Evolutionary conservation across 345 rosid species (phyloP).

Genomic region (Luvunga scandens): DNA sequence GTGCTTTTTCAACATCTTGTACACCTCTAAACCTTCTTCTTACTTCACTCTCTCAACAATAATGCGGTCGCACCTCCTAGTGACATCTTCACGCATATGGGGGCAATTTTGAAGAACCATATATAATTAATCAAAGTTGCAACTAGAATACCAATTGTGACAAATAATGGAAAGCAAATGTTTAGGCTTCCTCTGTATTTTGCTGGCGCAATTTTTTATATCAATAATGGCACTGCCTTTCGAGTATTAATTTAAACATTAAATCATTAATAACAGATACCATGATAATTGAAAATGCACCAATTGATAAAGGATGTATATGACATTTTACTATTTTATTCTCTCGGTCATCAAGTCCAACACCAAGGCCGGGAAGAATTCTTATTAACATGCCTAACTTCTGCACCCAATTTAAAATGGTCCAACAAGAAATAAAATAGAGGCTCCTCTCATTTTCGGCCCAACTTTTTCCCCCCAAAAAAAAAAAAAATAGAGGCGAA

Average conservation of each 20-base stretch:
- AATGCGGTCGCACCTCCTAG: slow-evolving; percentile 42
- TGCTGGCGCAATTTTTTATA: slow-evolving; percentile 72
- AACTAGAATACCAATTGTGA: slow-evolving; percentile 55
- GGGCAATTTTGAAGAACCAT: no score
- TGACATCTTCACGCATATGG: slow-evolving; percentile 32
- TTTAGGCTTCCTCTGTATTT: slow-evolving; percentile 58
- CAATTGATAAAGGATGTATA: neutral
- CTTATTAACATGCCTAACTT: slow-evolving; percentile 58
- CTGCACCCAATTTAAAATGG: slow-evolving; percentile 33
- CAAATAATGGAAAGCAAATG: slow-evolving; percentile 57
- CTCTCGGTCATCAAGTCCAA: slow-evolving; percentile 77
- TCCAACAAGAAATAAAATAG: slow-evolving; percentile 60
- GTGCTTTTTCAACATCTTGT: slow-evolving; percentile 23
- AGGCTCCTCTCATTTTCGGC: slow-evolving; percentile 54
- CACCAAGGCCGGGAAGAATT: slow-evolving; percentile 55
- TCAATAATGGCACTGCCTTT: slow-evolving; percentile 74
- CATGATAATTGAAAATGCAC: neutral
- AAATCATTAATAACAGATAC: neutral
- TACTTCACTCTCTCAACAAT: slow-evolving; percentile 55
- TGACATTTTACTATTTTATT: neutral
- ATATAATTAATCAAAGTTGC: slow-evolving; percentile 30
- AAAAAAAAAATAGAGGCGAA: slow-evolving; percentile 33
- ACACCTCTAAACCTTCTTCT: slow-evolving; percentile 61
- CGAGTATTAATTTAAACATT: neutral
- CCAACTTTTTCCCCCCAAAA: slow-evolving; percentile 28